Base-by-base conservation (phyloP, 257 asterid genomes). In the Solanum ahanhuiri region DNA sequence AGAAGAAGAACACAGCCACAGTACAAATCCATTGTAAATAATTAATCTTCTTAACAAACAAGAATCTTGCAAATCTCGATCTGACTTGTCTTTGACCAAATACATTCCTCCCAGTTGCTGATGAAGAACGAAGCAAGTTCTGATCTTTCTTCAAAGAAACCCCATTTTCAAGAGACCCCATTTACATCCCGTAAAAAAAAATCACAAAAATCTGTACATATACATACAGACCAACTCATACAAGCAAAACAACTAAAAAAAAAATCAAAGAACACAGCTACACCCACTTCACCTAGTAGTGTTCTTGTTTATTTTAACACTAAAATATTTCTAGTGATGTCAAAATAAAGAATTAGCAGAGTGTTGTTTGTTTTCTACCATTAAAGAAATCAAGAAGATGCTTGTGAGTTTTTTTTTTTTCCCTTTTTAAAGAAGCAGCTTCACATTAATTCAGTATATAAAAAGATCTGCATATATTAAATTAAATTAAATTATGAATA, bases 81-180 rank as follows among this genome's bases (percentile, higher is more conserved):
- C 97, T 94, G 92, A 71, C 70, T 81, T 77, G 91, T 87, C 96
- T 91, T 77, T 90, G 94, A 86, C 92, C 82, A 71, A 89, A 87
- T 41, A 67, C 51, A 66, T 72, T 86, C 85, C 89, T 86, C 54
- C 83, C 82, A 54, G 45, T 77, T 66, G 57, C 90, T 45, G 95
- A 90, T 33, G 92, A 83, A 88, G 96, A 86, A 84, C 93, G 96
- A 70, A 83, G 82, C 60, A 91, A 86, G 84, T 82, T 87, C 58
- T 81, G 92, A 88, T 94, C 96, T 90, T 89, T 94, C 90, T 91
- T 92, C 86, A 88, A 43, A 14, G 90, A 87, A 90, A 79, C 69
- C 84, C 93, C 92, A 87, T 89, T 93, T 86, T 93, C 98, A 63
- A 91, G 95, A 45, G 95, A 95, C 85, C 98, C 99, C 99, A 96